Evolutionary conservation across 2,329 filamentous ascomycete genomes (phyloP), one percentile per base, ranked within the genome.

Genomic region (Nemania sp.): DNA sequence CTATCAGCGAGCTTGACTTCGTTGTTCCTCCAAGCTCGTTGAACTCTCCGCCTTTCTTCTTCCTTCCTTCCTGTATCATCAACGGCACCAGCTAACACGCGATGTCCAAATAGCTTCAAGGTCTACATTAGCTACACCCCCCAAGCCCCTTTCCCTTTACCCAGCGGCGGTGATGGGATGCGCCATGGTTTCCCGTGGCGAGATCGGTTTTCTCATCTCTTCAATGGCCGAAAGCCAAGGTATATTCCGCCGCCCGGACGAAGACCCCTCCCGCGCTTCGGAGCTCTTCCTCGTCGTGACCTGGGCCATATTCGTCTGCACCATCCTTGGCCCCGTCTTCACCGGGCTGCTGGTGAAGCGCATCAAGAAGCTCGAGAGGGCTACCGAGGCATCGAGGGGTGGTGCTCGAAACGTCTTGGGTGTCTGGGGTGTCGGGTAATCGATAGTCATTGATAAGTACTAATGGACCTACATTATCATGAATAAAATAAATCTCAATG

Each of bases 181-280:
- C 17, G 81, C 79, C 2, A 94, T 94, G 90, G 83, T 89, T 0
- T 86, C 90, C 0, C 81, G 90, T n/a, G 90, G 90, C 0, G 90
- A 95, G 71, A 91, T 94, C 35, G 90, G 90, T 0, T 92, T 92
- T 63, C 73, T 94, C 45, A 91, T 95, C 62, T 87, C 87, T 1
- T 85, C 87, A 0, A 73, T 92, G 0, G 88, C 88, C 0, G 81
- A 90, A 67, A 80, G 77, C 47, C 77, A 79, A 1, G 77, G 78
- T 0, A 73, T 81, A 13, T 83, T 83, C 51, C 63, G 62, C 2
- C 52, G 48, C 5, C 34, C 60, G 2, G 66, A 67, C 5, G 65
- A 67, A 40, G 55, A 59, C 0, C 3, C 39, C 46, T 13, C 60
- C 15, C n/a, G 58, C 25, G 40, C 65, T 29, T 79, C 77, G 0